Conservation (phyloP, 2,329 filamentous ascomycete species). For the Calonectria naviculata region DNA sequence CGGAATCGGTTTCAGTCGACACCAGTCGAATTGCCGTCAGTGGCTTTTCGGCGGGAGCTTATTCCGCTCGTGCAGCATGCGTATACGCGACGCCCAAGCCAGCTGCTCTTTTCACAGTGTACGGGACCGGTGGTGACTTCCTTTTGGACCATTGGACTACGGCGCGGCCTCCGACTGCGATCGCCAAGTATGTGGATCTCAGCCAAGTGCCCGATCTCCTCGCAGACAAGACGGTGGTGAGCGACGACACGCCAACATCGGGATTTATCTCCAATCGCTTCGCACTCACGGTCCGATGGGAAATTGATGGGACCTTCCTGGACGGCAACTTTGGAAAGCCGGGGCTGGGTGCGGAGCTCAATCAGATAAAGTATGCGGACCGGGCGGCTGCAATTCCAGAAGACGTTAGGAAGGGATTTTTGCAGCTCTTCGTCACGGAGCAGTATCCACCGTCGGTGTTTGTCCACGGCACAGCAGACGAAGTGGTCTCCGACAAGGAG, state of each 20-base stretch:
- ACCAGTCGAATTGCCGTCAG: conserved; percentile 5
- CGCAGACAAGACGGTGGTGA: conserved; percentile 15
- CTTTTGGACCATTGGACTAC: conserved; percentile 18
- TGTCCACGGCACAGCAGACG: conserved; percentile 15
- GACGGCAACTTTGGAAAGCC: conserved; percentile 6
- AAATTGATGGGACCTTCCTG: conserved; percentile 17
- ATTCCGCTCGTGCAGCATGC: conserved; percentile 18
- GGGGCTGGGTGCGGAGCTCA: conserved; percentile 13
- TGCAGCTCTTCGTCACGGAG: conserved; percentile 19
- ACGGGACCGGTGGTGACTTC: conserved; percentile 9
- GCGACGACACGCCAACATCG: background rate
- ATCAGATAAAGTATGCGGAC: conserved; percentile 6
- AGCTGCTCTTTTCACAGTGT: conserved; percentile 9
- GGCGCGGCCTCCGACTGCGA: background rate
- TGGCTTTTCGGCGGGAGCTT: conserved; percentile 15
- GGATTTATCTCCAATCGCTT: background rate
- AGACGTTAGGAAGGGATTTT: conserved; percentile 6
- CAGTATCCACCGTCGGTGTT: conserved; percentile 17
- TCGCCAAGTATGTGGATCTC: conserved; percentile 14
- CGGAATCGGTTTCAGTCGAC: background rate
- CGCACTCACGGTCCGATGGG: conserved; percentile 18
- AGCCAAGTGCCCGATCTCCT: conserved; percentile 1
- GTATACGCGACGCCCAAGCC: conserved; percentile 13
- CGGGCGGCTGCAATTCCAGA: conserved; percentile 5
- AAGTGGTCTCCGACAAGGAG: conserved; percentile 10